phyloP scores from a whole-genome alignment of 306 rosid genomes.

The Carpinus viminea region DNA sequence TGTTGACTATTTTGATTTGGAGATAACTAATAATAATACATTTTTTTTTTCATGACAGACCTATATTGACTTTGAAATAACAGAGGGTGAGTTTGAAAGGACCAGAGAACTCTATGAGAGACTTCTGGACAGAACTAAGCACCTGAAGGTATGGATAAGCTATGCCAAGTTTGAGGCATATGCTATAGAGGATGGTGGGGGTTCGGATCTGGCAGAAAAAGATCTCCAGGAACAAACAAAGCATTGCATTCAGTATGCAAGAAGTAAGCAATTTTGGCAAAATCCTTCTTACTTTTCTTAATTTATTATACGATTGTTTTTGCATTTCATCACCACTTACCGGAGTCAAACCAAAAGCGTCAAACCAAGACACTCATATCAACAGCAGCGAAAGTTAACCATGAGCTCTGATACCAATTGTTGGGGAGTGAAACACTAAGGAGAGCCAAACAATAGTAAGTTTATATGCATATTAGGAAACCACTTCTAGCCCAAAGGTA shows the following conservation, averaged over 20 bases:
- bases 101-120: slow-evolving; percentile 81
- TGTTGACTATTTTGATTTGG: background rate
- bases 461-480: too few species aligned
- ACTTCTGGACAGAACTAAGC: slow-evolving; percentile 89
- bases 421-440: too few species aligned
- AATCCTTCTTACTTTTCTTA: slow-evolving; percentile 1
- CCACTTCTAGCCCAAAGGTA: too few species aligned
- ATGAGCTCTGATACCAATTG: too few species aligned
- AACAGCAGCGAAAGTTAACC: too few species aligned
- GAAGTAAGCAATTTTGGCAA: slow-evolving; percentile 58
- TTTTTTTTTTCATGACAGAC: slow-evolving; percentile 52
- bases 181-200: slow-evolving; percentile 36
- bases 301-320: slow-evolving; percentile 14
- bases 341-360: too few species aligned
- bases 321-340: slow-evolving; percentile 10
- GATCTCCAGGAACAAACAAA: slow-evolving; percentile 48
- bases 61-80: slow-evolving; percentile 79
- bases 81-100: slow-evolving; percentile 80
- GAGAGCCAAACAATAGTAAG: too few species aligned
- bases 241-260: slow-evolving; percentile 59
- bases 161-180: slow-evolving; percentile 85
- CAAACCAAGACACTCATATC: too few species aligned
- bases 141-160: slow-evolving; percentile 90
- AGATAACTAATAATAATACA: background rate
- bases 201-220: slow-evolving; percentile 36